These are phyloP conservation scores for Nepenthes gracilis DNA, from an alignment of 148 eudicot genomes.

Conservation along the genomic window DNA sequence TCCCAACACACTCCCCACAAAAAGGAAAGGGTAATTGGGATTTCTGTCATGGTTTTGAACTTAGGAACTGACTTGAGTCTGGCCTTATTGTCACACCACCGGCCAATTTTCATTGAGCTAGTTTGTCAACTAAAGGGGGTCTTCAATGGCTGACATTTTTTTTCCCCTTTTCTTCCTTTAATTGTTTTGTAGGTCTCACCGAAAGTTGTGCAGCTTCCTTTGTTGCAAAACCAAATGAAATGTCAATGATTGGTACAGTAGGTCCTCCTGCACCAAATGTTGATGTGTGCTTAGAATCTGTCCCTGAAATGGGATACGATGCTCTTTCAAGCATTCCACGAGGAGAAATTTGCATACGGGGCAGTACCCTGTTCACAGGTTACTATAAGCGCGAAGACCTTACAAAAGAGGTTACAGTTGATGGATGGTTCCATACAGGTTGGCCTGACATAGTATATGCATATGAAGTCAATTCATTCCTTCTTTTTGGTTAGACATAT, in stretches of 20 bases:
- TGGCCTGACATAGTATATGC: not conserved
- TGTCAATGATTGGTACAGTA: constrained; percentile 79
- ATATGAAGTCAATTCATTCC: not conserved
- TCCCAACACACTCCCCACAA: no score
- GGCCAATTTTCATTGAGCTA: no score
- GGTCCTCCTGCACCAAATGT: constrained; percentile 83
- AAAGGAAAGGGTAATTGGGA: no score
- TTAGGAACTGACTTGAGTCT: no score
- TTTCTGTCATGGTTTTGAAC: no score
- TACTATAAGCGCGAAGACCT: constrained; percentile 83
- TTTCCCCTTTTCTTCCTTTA: not conserved
- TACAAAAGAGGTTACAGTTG: constrained; percentile 56
- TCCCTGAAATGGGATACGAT: constrained; percentile 93
- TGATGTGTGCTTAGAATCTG: constrained; percentile 81
- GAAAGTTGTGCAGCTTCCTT: constrained; percentile 93
- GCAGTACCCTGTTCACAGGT: constrained; percentile 66
- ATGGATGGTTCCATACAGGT: constrained; percentile 99
- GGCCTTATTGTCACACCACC: no score
- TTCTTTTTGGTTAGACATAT: not conserved
- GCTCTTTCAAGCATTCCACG: constrained; percentile 72
- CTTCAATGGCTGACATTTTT: not conserved
- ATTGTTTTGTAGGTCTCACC: constrained; percentile 47
- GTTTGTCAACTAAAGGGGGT: not conserved
- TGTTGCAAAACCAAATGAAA: constrained; percentile 55
- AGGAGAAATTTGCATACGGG: constrained; percentile 80